Base-by-base conservation (phyloP, 2,329 filamentous ascomycete genomes). In the Pleochaeta shiraiana region DNA sequence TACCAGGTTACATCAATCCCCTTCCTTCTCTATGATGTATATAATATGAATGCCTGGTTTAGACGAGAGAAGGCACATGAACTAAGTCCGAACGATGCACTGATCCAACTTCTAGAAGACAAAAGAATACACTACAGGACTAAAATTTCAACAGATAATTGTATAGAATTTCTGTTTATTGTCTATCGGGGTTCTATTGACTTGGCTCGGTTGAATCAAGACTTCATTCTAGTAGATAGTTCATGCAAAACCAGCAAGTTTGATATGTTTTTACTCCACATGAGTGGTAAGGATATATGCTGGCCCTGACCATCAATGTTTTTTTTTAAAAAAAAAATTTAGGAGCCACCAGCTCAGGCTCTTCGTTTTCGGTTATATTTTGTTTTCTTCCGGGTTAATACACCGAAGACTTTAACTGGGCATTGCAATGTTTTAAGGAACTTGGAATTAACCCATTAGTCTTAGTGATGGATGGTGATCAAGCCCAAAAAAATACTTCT, bases 11-110 rank as follows among this genome's bases (percentile, higher is more conserved):
- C n/a, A n/a, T n/a, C n/a, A n/a, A n/a, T n/a, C n/a, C n/a, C n/a
- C n/a, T n/a, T n/a, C n/a, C n/a, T n/a, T n/a, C n/a, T n/a, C n/a
- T n/a, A n/a, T n/a, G n/a, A n/a, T n/a, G n/a, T n/a, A n/a, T 61
- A 61, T 61, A 61, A 61, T 33, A 24, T 61, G 19, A 61, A 61
- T 61, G 11, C 57, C 57, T 61, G 28, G 11, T 61, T 61, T 11
- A 61, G 37, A 61, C 31, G 57, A 33, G 26, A 61, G 26, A 26
- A 61, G 37, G 37, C 26, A 34, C 57, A 37, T 61, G 11, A 31
- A 34, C 57, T 61, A 30, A 33, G 26, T 61, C 3, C 11, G n/a
- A 61, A 61, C 21, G 57, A 37, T 34, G 57, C 57, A 33, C 57
- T 61, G 7, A 34, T 61, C 34, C 57, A 61, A 34, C 57, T 33